phyloP scores from a whole-genome alignment of 83 land plant species.

The Isoetes engelmannii region DNA sequence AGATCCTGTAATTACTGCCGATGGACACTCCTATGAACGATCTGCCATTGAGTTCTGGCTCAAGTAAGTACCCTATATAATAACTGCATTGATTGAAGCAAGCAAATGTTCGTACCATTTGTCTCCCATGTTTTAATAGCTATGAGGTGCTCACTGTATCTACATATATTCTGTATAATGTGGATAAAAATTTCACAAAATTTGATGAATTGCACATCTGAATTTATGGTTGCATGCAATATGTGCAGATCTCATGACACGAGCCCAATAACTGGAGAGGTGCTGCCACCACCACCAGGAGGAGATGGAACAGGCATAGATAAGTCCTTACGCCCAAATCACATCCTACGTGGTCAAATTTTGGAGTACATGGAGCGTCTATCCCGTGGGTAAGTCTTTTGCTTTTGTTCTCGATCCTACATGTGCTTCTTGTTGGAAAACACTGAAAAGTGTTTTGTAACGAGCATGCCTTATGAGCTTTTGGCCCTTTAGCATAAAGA shows the following conservation, averaged over 20 bases:
- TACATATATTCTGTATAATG: slow-evolving; percentile 7
- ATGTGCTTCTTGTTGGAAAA: too few species aligned
- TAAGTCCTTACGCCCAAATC: slow-evolving; percentile 33
- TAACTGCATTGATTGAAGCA: background rate
- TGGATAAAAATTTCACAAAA: background rate
- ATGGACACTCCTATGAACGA: slow-evolving; percentile 29
- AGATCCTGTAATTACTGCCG: slow-evolving; percentile 30
- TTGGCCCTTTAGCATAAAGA: too few species aligned
- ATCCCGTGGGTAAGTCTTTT: slow-evolving; percentile 23
- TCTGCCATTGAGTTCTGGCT: slow-evolving; percentile 24
- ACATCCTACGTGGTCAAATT: slow-evolving; percentile 33
- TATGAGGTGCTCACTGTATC: too few species aligned
- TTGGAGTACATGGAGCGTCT: slow-evolving; percentile 23
- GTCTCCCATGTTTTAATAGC: slow-evolving; percentile 6
- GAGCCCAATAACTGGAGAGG: slow-evolving; percentile 33
- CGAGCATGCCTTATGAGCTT: too few species aligned
- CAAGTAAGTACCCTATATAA: slow-evolving; percentile 14
- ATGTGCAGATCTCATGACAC: slow-evolving; percentile 26
- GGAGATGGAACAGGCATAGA: slow-evolving; percentile 22
- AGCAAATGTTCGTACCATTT: background rate
- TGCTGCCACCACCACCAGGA: slow-evolving; percentile 30
- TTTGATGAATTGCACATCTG: background rate
- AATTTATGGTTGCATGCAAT: background rate
- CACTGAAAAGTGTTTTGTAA: too few species aligned
- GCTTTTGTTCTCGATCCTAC: background rate